Conservation (phyloP, 2,329 filamentous ascomycete species). For the Bisporella sp. region DNA sequence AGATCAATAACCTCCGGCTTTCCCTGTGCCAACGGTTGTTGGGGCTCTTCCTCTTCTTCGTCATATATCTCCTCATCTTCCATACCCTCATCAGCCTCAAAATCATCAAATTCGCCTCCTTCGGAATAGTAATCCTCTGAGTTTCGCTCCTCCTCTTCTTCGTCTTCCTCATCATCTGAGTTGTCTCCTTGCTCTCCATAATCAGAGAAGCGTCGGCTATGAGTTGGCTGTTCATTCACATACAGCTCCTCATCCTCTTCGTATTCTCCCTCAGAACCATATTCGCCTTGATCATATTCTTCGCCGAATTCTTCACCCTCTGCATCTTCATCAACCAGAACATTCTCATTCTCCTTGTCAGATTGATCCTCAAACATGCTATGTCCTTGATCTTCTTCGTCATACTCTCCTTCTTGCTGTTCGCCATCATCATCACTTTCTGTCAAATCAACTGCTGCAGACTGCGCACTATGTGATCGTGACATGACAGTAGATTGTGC, state of each 20-base stretch:
- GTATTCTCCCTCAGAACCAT: neutral
- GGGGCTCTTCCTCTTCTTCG: conserved; percentile 16
- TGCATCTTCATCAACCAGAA: neutral
- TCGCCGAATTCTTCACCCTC: neutral
- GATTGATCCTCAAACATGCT: conserved; percentile 28
- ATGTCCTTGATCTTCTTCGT: conserved; percentile 12
- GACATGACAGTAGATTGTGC: conserved; percentile 11
- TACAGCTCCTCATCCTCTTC: neutral
- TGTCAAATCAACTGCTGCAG: conserved; percentile 19
- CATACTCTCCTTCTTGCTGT: conserved; percentile 3
- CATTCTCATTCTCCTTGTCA: conserved; percentile 18
- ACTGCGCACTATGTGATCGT: conserved; percentile 18
- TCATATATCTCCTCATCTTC: conserved; percentile 17
- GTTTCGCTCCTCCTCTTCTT: neutral
- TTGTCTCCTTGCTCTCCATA: neutral
- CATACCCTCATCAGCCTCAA: conserved; percentile 7
- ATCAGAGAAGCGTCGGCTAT: neutral
- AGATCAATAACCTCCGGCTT: conserved; percentile 25
- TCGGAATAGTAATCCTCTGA: conserved; percentile 1
- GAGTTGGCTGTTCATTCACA: neutral
- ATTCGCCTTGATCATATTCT: neutral
- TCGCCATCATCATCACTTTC: conserved; percentile 17
- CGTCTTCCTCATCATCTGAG: conserved; percentile 2
- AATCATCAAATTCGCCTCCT: neutral
- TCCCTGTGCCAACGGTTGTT: conserved; percentile 3